Base-by-base conservation (phyloP, 176 grass and related monocot species). In the Zoysia japonica region DNA sequence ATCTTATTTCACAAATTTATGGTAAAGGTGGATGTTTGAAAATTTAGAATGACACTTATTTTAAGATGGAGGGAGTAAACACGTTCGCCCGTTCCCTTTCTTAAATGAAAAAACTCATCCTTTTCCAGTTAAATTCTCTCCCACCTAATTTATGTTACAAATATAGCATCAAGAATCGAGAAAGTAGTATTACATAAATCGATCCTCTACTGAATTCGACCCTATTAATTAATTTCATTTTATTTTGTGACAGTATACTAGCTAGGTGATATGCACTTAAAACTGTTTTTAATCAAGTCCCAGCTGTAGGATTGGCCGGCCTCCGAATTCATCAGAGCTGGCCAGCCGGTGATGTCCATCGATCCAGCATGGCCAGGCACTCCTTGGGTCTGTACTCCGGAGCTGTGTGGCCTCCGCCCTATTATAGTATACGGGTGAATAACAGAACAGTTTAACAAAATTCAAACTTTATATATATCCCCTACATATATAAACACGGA, bases 391-490 rank as follows among this genome's bases (percentile, higher is more conserved):
- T 54, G 63, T 78, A 78, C 63, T 78, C 76, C 11, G 76, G 76
- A 53, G 76, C 76, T 9, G 76, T 78, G 76, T 78, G 76, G 6
- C 76, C 63, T 54, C 76, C 76, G 41, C 76, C 76, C 76, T 78
- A 47, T 20, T 44, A 2, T 53, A 28, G 28, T 61, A 39, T 14
- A 48, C 36, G 3, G 35, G 35, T 6, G 5, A 38, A 39, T 5
- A 77, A 40, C 1, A 40, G 11, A 62, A 4, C 2, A 40, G 28
- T 28, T 28, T 28, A 28, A 28, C 28, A 28, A 28, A 28, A 28
- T 28, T 28, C 28, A 28, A 41, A 5, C 11, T 38, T 0, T 2
- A 2, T 62, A 62, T 5, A 39, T 16, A 3, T 37, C 7, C 6
- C 6, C 28, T 9, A 39, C 10, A n/a, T 11, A 17, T 13, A 76